A percentile compares a stretch with the other conserved stretches of the same genome.
phyloP scores from a whole-genome alignment of 345 rosid genomes.

The Geranium brycei region DNA sequence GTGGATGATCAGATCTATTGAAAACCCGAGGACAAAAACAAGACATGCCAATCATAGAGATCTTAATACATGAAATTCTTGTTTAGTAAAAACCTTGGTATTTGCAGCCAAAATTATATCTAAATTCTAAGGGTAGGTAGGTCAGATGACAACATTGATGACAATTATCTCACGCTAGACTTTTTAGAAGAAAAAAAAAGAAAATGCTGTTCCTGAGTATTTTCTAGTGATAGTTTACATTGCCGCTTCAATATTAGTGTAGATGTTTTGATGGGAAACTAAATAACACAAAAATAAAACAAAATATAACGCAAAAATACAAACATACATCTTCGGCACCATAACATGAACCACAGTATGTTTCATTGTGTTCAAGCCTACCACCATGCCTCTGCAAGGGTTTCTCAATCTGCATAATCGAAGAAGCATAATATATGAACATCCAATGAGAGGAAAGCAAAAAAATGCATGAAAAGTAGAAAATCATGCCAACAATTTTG shows the following conservation, averaged over 20 bases:
- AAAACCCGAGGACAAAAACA: background rate
- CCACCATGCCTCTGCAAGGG: conserved; percentile 62
- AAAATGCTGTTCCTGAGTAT: background rate
- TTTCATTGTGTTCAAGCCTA: conserved; percentile 54
- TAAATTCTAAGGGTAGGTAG: background rate
- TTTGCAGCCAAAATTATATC: too few relatives aligned
- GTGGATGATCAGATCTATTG: background rate
- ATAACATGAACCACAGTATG: conserved; percentile 55
- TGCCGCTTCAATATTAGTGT: background rate
- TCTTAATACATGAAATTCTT: background rate
- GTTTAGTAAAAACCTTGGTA: too few relatives aligned
- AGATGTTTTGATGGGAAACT: background rate
- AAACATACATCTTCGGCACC: conserved; percentile 48
- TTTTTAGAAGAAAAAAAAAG: background rate
- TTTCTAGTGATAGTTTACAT: background rate
- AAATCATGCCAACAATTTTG: background rate
- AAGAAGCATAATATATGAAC: background rate
- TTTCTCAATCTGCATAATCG: conserved; percentile 34
- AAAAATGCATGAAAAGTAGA: background rate
- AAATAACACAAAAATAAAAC: background rate
- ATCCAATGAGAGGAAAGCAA: background rate
- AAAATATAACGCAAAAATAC: background rate
- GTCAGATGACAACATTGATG: background rate
- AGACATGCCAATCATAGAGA: background rate
- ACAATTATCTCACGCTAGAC: background rate